A percentile compares a stretch with the other conserved stretches of the same genome.
These are phyloP conservation scores for Arachis monticola DNA, from an alignment of 331 rosid species.

Conservation along the genomic window DNA sequence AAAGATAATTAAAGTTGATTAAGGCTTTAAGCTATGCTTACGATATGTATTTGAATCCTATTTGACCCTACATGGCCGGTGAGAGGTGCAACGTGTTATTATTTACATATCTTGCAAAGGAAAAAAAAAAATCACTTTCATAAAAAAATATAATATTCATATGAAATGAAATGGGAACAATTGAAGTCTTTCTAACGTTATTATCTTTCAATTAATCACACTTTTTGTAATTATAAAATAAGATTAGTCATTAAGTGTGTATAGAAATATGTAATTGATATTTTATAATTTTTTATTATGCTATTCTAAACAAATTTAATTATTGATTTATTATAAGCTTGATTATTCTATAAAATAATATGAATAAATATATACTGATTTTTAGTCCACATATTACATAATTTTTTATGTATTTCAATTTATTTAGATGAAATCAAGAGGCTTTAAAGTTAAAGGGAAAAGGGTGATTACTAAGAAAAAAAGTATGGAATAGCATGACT, in stretches of 20 bases:
- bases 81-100: slow-evolving; percentile 48
- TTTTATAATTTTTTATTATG: too few relatives aligned
- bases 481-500: slow-evolving; percentile 5
- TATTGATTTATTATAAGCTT: too few relatives aligned
- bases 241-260: too few relatives aligned
- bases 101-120: slow-evolving; percentile 33
- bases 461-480: slow-evolving; percentile 22
- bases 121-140: slow-evolving; percentile 30
- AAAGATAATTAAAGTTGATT: slow-evolving; percentile 4
- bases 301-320: too few relatives aligned
- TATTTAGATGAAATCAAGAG: background rate
- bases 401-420: background rate
- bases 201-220: background rate
- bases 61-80: slow-evolving; percentile 42
- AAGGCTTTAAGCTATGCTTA: background rate
- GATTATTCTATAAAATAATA: too few relatives aligned
- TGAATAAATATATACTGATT: too few relatives aligned
- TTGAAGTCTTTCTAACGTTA: slow-evolving; percentile 3
- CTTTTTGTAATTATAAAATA: too few relatives aligned
- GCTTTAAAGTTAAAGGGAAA: slow-evolving; percentile 15
- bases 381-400: too few relatives aligned
- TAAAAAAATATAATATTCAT: background rate
- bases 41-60: slow-evolving; percentile 34
- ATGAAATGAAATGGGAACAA: background rate
- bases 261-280: too few relatives aligned